Base-by-base conservation (phyloP, 495 filamentous ascomycete species). In the Letharia lupina region DNA sequence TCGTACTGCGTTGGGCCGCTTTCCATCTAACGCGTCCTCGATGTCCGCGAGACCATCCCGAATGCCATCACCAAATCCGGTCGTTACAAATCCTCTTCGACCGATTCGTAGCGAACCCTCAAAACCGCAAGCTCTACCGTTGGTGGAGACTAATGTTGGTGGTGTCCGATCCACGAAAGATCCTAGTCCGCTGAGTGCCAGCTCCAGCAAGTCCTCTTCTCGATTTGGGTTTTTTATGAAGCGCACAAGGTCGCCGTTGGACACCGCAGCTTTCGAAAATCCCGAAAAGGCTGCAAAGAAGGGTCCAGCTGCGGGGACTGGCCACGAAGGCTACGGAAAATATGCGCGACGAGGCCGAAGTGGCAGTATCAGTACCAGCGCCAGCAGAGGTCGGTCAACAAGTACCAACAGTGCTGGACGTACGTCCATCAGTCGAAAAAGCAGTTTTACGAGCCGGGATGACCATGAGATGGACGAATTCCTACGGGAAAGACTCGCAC, bases 271-370 rank as follows among this genome's bases (percentile, higher is more conserved):
- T n/a, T 66, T 73, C 4, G 84, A 86, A 15, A 81, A 78, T 63
- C 81, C 79, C 41, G 81, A 85, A 31, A 89, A 85, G 68, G 65
- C 78, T 8, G 48, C 75, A 18, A 85, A 89, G 63, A 96, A 93
- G 75, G 95, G 94, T 0, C 94, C 94, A 23, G 84, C 82, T 9
- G 94, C 94, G 40, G 95, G 94, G 44, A 99, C 95, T 42, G 94
- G 94, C 3, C 91, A 98, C 75, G 94, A 98, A 78, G 94, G 93
- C 56, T 98, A 98, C 73, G 91, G 92, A 11, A 88, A 84, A 72
- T 95, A 84, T 80, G 83, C 75, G 40, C 75, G 77, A 61, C 77
- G 77, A 58, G 83, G 77, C 31, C 75, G 81, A 33, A 81, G 79
- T 56, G 83, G 82, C 56, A 75, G 77, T 63, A 76, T 80, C 67